A percentile compares a stretch with the other conserved stretches of the same genome.
Conservation (phyloP, 2,329 filamentous ascomycete species). For the Verticillium longisporum region DNA sequence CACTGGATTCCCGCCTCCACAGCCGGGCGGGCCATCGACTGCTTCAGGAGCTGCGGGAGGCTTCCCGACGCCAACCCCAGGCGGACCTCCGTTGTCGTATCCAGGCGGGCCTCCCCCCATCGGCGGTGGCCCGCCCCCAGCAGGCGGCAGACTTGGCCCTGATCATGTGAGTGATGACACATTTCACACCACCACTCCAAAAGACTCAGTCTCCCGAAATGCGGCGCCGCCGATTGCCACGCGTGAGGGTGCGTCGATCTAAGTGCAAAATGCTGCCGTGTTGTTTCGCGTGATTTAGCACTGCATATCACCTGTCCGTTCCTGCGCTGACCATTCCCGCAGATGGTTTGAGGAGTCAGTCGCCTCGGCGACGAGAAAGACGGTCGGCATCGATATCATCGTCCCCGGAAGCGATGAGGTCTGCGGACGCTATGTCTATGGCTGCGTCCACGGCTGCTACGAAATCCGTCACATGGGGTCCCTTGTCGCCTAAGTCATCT, state of each 20-base stretch:
- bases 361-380: slow-evolving; percentile 4
- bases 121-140: slow-evolving; percentile 8
- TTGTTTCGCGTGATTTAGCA: slow-evolving; percentile 2
- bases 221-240: slow-evolving; percentile 7
- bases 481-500: slow-evolving; percentile 42
- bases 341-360: slow-evolving; percentile 22
- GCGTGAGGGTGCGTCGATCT: slow-evolving; percentile 14
- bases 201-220: slow-evolving; percentile 8
- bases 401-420: slow-evolving; percentile 2
- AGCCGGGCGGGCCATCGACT: slow-evolving; percentile 20
- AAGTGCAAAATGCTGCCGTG: slow-evolving; percentile 2
- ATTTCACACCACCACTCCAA: slow-evolving; percentile 9
- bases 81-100: slow-evolving; percentile 24
- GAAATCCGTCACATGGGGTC: slow-evolving; percentile 40
- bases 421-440: neutral
- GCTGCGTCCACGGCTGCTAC: slow-evolving; percentile 8
- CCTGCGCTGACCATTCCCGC: slow-evolving; percentile 1
- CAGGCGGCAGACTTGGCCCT: slow-evolving; percentile 25
- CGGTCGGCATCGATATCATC: slow-evolving; percentile 2
- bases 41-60: slow-evolving; percentile 12
- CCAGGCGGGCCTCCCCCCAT: slow-evolving; percentile 13
- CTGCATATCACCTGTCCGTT: neutral
- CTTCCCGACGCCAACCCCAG: slow-evolving; percentile 21
- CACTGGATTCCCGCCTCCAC: slow-evolving; percentile 30
- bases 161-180: slow-evolving; percentile 36